These are phyloP conservation scores for Pseudocercospora cruenta DNA, from an alignment of 2,329 filamentous ascomycete species.

Conservation along the genomic window DNA sequence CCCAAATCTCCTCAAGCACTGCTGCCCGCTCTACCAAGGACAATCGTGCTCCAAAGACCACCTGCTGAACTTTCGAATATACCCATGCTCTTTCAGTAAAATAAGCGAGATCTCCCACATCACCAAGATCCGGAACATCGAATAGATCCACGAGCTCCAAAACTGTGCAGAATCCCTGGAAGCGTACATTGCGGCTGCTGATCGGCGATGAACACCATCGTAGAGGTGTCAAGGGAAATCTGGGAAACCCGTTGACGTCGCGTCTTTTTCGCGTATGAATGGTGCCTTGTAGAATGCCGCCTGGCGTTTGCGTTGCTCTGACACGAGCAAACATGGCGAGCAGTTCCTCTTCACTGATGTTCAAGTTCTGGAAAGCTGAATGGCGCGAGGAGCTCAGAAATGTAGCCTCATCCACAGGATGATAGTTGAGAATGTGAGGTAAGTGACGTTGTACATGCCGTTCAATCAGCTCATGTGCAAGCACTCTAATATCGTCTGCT, in stretches of 20 bases:
- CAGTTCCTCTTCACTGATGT: not conserved
- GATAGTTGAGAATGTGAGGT: not conserved
- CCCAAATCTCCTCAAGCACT: slow-evolving; percentile 11
- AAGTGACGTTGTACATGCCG: not conserved
- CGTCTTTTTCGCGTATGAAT: not conserved
- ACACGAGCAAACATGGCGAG: not conserved
- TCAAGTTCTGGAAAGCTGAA: not conserved
- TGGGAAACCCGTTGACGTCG: slow-evolving; percentile 4
- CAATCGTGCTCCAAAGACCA: slow-evolving; percentile 1
- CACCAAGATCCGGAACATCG: slow-evolving; percentile 8
- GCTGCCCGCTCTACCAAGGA: slow-evolving; percentile 8
- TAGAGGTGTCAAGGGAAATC: slow-evolving; percentile 10
- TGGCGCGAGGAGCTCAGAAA: not conserved
- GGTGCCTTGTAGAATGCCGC: not conserved
- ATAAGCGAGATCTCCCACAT: not conserved
- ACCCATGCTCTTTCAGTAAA: slow-evolving; percentile 2
- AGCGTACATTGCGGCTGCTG: not conserved
- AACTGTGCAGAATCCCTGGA: slow-evolving; percentile 12
- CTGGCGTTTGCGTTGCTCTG: not conserved
- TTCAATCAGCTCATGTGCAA: not conserved
- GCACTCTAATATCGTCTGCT: not conserved
- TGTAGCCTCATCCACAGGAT: not conserved
- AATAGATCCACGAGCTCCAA: slow-evolving; percentile 10
- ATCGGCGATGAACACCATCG: not conserved
- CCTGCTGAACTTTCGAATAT: slow-evolving; percentile 8